Evolutionary conservation across 306 rosid genomes (phyloP), one percentile per base, ranked within the genome.

Genomic region (Rubus parviflorus): DNA sequence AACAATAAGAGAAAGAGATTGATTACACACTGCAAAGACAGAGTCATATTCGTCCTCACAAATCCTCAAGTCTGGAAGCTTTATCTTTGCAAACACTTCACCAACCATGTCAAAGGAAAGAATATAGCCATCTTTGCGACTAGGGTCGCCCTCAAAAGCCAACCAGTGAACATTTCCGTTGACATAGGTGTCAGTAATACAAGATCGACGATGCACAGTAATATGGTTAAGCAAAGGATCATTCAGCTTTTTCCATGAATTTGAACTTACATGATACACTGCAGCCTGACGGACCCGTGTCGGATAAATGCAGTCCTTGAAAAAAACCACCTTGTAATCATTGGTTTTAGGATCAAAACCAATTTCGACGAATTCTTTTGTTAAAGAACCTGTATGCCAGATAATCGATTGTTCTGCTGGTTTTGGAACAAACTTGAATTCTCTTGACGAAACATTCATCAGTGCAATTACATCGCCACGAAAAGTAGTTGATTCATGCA

Each of bases 151-250:
- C 25, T 5, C 25, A 54, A n/a, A 54, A 54, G 12, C 25, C 35
- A 56, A 19, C 30, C 65, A 23, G 65, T 58, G 65, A 58, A 58
- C 65, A 23, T 23, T 10, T 58, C 65, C 40, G 13, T 58, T 58
- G 16, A 58, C 38, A 58, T 9, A 58, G 65, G 65, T 58, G 40
- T 58, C 65, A 10, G 40, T 58, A 23, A 11, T 10, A 23, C 15
- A 9, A 0, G 2, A 6, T 7, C 11, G 13, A 20, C 1, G 1
- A 20, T 1, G 9, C 10, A 3, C 0, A 3, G 0, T 3, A 25
- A 11, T 19, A 10, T 60, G 40, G 3, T 3, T 23, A 23, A 60
- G 65, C 40, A 60, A 60, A 11, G 65, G 65, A 60, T 25, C 65
- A 10, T 30, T 11, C 10, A 60, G 40, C 40, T 60, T 25, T 25